Evolutionary conservation across 495 filamentous ascomycete genomes (phyloP).

Genomic region (Neurospora discreta): DNA sequence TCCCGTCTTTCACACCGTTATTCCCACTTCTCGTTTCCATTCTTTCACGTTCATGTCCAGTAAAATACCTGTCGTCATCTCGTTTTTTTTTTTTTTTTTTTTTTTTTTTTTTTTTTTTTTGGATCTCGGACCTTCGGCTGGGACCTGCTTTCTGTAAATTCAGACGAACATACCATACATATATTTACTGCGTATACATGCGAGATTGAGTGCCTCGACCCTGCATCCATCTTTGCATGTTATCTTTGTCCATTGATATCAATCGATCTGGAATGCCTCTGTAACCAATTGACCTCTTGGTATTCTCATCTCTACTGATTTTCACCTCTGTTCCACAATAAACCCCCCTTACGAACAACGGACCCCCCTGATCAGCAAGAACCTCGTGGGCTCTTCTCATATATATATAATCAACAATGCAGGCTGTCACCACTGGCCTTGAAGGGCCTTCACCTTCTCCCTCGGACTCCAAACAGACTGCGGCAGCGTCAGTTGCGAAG

Average conservation of each 20-base stretch:
- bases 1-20: background rate
- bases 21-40: background rate
- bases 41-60: background rate
- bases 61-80: background rate
- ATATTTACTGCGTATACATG: background rate
- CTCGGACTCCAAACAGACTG: background rate
- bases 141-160: background rate
- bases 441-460: background rate
- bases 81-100: background rate
- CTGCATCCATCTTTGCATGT: background rate
- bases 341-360: background rate
- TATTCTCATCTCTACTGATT: background rate
- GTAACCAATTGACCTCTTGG: background rate
- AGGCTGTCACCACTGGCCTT: conserved; percentile 5
- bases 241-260: background rate
- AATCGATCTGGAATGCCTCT: background rate
- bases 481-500: background rate
- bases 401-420: conserved; percentile 2
- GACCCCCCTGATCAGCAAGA: background rate
- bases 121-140: background rate
- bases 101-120: background rate
- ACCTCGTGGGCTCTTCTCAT: background rate
- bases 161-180: background rate
- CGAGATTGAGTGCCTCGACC: background rate
- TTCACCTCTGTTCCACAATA: background rate